A percentile compares a stretch with the other conserved stretches of the same genome.
Conservation (phyloP, 225 moss, liverwort and hornwort genomes). For the Antitrichia curtipendula region DNA sequence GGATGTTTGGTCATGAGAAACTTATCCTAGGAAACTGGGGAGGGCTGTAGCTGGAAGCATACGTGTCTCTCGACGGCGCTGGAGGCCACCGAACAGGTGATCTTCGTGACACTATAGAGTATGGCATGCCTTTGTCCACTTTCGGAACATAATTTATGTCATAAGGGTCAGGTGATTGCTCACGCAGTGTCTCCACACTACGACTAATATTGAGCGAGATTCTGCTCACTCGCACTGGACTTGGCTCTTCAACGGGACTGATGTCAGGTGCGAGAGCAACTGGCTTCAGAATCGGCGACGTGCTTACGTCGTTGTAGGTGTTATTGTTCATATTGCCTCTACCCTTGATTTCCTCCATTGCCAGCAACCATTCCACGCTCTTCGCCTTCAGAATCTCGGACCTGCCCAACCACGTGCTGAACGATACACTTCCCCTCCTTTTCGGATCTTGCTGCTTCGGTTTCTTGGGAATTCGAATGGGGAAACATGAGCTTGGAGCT, state of each 20-base stretch:
- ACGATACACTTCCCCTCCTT: constrained; percentile 27
- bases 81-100: constrained; percentile 20
- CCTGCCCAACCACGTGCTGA: constrained; percentile 36
- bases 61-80: background rate
- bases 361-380: constrained; percentile 30
- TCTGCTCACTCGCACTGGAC: background rate
- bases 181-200: background rate
- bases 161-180: background rate
- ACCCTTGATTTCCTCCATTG: constrained; percentile 27
- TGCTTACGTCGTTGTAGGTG: background rate
- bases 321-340: background rate
- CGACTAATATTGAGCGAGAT: background rate
- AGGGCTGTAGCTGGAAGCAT: background rate
- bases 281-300: constrained; percentile 24
- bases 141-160: background rate
- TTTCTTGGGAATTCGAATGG: background rate
- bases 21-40: constrained; percentile 5
- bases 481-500: constrained; percentile 4
- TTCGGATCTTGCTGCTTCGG: constrained; percentile 2
- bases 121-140: constrained; percentile 22
- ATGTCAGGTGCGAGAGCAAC: background rate
- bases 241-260: background rate
- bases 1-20: background rate
- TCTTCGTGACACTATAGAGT: background rate
- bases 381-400: constrained; percentile 24